Evolutionary conservation across 768 basidiomycete genomes (phyloP).

Genomic region (Leccinum subgranulosum): DNA sequence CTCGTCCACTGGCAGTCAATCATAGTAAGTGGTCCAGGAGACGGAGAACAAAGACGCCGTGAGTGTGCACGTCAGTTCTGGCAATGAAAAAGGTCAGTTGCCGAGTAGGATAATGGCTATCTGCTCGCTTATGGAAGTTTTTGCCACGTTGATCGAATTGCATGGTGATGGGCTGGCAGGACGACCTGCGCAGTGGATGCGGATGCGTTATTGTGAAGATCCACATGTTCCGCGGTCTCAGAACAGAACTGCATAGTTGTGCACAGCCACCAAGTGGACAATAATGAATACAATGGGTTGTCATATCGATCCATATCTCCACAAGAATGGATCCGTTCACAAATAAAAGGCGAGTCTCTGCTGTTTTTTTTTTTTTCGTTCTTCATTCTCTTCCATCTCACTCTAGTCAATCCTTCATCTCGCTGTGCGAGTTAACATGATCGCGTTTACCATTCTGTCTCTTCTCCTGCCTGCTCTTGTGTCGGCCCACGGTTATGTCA

Average conservation of each 20-base stretch:
- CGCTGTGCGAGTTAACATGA: conserved; percentile 27
- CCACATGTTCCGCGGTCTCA: neutral
- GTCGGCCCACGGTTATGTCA: conserved; percentile 28
- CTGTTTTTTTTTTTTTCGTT: neutral
- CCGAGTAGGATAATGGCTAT: too few relatives aligned
- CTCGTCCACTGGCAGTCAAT: too few relatives aligned
- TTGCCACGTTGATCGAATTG: too few relatives aligned
- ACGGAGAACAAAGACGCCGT: neutral
- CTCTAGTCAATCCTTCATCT: neutral
- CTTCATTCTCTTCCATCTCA: neutral
- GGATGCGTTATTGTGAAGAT: neutral
- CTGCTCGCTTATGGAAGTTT: too few relatives aligned
- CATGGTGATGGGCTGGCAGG: too few relatives aligned
- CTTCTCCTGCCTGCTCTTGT: conserved; percentile 25
- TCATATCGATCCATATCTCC: neutral
- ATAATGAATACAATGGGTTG: neutral
- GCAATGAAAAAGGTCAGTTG: neutral
- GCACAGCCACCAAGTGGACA: neutral
- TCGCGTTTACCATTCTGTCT: conserved; percentile 10
- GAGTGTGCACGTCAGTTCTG: neutral
- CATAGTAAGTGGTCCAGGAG: neutral
- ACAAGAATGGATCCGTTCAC: neutral
- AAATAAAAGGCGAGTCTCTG: neutral
- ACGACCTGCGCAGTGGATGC: too few relatives aligned
- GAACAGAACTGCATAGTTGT: neutral